phyloP scores from a whole-genome alignment of 1,139 yeast species.

The Spathaspora sp. region DNA sequence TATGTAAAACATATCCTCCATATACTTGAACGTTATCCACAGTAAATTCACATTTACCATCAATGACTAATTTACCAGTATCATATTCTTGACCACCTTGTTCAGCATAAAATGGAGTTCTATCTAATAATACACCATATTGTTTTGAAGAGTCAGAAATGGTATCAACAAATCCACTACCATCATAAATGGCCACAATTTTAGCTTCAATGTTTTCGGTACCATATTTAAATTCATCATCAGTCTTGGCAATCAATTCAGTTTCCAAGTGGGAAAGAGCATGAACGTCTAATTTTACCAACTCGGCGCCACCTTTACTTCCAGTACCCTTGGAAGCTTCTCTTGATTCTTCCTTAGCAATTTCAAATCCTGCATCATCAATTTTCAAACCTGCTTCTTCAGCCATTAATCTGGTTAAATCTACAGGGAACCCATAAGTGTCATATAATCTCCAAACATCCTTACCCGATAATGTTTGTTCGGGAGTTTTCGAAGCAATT shows the following conservation, averaged over 20 bases:
- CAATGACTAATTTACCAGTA: slow-evolving; percentile 88
- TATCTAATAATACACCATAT: slow-evolving; percentile 79
- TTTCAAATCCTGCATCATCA: slow-evolving; percentile 88
- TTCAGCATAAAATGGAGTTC: slow-evolving; percentile 95
- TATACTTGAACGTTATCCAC: slow-evolving; percentile 90
- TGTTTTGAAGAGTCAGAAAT: slow-evolving; percentile 41
- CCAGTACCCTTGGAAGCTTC: slow-evolving; percentile 95
- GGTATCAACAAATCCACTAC: slow-evolving; percentile 51
- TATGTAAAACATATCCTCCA: slow-evolving; percentile 94
- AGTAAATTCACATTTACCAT: slow-evolving; percentile 81
- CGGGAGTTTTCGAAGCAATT: slow-evolving; percentile 72
- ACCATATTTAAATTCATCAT: slow-evolving; percentile 76
- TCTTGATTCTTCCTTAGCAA: slow-evolving; percentile 82
- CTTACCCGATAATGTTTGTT: slow-evolving; percentile 79
- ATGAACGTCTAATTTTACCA: slow-evolving; percentile 87
- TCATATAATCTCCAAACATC: slow-evolving; percentile 99
- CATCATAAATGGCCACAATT: slow-evolving; percentile 72
- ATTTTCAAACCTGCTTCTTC: slow-evolving; percentile 95
- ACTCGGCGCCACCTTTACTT: slow-evolving; percentile 52
- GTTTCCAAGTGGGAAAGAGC: slow-evolving; percentile 66
- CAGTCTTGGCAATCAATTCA: slow-evolving; percentile 71
- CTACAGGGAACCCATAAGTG: slow-evolving; percentile 99
- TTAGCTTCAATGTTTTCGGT: slow-evolving; percentile 59
- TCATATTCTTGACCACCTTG: slow-evolving; percentile 99
- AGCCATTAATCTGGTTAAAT: slow-evolving; percentile 96